Conservation (phyloP, 1,284 basidiomycete species). For the Mycena citricolor region DNA sequence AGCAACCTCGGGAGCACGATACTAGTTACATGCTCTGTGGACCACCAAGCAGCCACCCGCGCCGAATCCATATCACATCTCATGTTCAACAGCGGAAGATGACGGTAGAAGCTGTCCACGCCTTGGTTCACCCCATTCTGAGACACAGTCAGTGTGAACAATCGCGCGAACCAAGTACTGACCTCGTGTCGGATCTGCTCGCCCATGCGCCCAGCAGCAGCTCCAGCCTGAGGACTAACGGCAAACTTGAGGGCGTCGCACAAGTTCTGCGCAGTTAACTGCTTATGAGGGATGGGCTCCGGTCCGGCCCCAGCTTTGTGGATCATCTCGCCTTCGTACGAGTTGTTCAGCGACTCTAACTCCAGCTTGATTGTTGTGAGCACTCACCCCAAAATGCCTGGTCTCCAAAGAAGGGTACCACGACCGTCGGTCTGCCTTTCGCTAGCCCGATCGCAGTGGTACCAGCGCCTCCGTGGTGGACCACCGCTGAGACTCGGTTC, state of each 20-base stretch:
- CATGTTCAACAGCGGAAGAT: constrained; percentile 63
- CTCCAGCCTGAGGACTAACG: constrained; percentile 42
- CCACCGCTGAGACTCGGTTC: constrained; percentile 55
- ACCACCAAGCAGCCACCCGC: constrained; percentile 60
- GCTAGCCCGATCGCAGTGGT: constrained; percentile 65
- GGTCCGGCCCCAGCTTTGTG: constrained; percentile 64
- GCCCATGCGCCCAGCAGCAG: constrained; percentile 50
- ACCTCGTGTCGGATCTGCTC: constrained; percentile 55
- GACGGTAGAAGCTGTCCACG: constrained; percentile 58
- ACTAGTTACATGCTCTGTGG: constrained; percentile 42
- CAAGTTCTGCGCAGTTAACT: constrained; percentile 51
- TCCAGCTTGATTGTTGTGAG: background rate
- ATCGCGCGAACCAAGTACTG: constrained; percentile 8
- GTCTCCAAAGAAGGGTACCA: constrained; percentile 73
- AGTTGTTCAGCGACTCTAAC: too few species aligned
- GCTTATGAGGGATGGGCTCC: constrained; percentile 54
- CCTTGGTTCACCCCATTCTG: constrained; percentile 51
- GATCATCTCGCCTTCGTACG: constrained; percentile 47
- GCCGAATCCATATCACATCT: constrained; percentile 56
- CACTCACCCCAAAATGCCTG: constrained; percentile 49
- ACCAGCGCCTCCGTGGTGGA: constrained; percentile 73
- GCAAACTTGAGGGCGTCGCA: constrained; percentile 52
- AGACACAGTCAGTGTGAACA: background rate
- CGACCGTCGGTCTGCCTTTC: constrained; percentile 62
- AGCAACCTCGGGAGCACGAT: background rate